Base-by-base conservation (phyloP, 306 rosid species). In the Spatholobus suberectus region DNA sequence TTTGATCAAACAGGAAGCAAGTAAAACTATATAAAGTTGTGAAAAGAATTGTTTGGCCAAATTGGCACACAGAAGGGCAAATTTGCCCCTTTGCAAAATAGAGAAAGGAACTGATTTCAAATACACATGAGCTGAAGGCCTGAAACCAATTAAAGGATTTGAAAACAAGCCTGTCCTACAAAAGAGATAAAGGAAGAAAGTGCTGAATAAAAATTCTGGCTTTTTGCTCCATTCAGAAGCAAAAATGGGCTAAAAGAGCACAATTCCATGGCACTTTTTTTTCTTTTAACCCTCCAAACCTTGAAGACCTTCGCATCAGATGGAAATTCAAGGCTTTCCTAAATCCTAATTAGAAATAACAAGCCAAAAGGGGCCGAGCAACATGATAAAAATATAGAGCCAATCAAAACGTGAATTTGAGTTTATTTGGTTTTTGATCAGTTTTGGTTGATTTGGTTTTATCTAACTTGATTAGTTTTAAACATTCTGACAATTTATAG, bases 371-470 rank as follows among this genome's bases (percentile, higher is more conserved):
- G 51, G 17, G 38, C 14, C 20, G 44, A 27, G 38, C 20, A 32
- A 15, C 26, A 23, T 37, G 26, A 65, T 26, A 26, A 63, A 74
- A 74, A 62, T 27, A 24, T 74, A 82, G 14, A 5, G 49, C 17
- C 51, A 24, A 74, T 7, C 2, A 51, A 52, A 66, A 55, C 29
- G 38, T 54, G 40, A 43, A 27, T 65, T 74, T 63, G 18, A 63
- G 69, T 74, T 73, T 29, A 65, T 51, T 27, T 27, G 17, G 65
- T 29, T 81, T 38, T 62, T 23, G 3, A 40, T 43, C 9, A n/a
- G 59, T 69, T 79, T 79, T 55, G 15, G 69, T 68, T 67, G 23
- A 72, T 55, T 82, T 76, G 81, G 66, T 75, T 74, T 74, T 62
- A 51, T 51, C 26, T 52, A 82, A 75, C 51, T 76, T 27, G 52